These are phyloP conservation scores for Triangularia verruculosa DNA, from an alignment of 2,329 filamentous ascomycete genomes.

Conservation along the genomic window DNA sequence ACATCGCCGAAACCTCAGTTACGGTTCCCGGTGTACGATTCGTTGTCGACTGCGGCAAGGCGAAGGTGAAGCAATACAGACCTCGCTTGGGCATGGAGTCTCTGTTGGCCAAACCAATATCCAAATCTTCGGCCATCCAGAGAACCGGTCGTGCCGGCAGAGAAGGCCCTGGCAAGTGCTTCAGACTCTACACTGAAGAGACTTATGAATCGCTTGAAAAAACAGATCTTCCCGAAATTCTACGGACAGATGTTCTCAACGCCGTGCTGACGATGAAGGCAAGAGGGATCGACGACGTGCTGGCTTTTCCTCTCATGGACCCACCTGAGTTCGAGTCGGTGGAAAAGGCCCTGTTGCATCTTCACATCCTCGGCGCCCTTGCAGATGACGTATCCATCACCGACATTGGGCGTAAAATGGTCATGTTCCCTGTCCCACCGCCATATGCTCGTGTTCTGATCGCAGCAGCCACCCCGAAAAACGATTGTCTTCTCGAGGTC, in stretches of 20 bases:
- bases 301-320: conserved; percentile 82
- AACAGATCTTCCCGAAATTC: conserved; percentile 80
- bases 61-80: conserved; percentile 90
- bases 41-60: conserved; percentile 90
- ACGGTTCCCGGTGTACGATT: conserved; percentile 91
- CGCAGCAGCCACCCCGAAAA: conserved; percentile 67
- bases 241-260: conserved; percentile 83
- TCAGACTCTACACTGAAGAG: conserved; percentile 79
- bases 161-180: conserved; percentile 88
- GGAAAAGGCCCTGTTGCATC: conserved; percentile 75
- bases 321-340: conserved; percentile 73
- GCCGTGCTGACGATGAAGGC: conserved; percentile 93
- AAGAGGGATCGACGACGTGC: conserved; percentile 76
- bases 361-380: conserved; percentile 76
- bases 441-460: conserved; percentile 79
- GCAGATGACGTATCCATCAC: conserved; percentile 72
- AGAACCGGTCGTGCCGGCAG: conserved; percentile 87
- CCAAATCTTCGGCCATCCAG: conserved; percentile 89
- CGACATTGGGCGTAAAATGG: conserved; percentile 69
- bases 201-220: conserved; percentile 69
- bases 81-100: conserved; percentile 84
- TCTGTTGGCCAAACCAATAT: conserved; percentile 84
- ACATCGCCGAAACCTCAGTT: conserved; percentile 98
- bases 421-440: conserved; percentile 78
- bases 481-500: conserved; percentile 72